Evolutionary conservation across 345 rosid species (phyloP), one percentile per base, ranked within the genome.

Genomic region (Camelina hispida): DNA sequence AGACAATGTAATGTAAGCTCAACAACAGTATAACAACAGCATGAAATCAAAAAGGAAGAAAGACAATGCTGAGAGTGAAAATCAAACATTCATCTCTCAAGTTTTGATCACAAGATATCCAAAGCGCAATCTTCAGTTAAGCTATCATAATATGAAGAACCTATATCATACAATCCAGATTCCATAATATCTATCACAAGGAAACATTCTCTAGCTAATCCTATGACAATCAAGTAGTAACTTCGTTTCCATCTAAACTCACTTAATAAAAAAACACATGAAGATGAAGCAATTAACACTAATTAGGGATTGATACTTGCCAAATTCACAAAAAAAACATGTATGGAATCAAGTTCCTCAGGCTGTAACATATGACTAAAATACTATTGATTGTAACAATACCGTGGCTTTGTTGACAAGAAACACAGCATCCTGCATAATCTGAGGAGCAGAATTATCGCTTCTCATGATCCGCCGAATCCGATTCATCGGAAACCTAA

Each of bases 381-480:
- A 25, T 15, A 28, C 6, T 12, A 43, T 30, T 59, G 35, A 20
- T 52, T 8, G n/a, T 20, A 8, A 42, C 7, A n/a, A 42, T 85
- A 94, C 96, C 85, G 88, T 81, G 51, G 96, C 97, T 82, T 87
- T 90, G 56, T 90, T 90, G 78, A 90, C 88, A 42, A 94, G 81
- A 67, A 88, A 90, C 5, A 86, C 89, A 13, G 88, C 93, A 48
- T 91, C 97, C 64, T 81, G 84, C 66, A 80, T 69, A 4, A 87
- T 47, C 22, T 71, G 71, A 74, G 78, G 67, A 44, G 74, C 77
- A 16, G 79, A 66, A 46, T 80, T 81, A 16, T 83, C 90, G 65
- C 53, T 78, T 78, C 85, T 89, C 62, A 85, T 84, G 56, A 91
- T 89, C 81, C 89, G 85, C 81, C 79, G 81, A 7, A 91, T 84